A percentile compares a stretch with the other conserved stretches of the same genome.
phyloP scores from a whole-genome alignment of 768 basidiomycete genomes.

The Suillus sp. region DNA sequence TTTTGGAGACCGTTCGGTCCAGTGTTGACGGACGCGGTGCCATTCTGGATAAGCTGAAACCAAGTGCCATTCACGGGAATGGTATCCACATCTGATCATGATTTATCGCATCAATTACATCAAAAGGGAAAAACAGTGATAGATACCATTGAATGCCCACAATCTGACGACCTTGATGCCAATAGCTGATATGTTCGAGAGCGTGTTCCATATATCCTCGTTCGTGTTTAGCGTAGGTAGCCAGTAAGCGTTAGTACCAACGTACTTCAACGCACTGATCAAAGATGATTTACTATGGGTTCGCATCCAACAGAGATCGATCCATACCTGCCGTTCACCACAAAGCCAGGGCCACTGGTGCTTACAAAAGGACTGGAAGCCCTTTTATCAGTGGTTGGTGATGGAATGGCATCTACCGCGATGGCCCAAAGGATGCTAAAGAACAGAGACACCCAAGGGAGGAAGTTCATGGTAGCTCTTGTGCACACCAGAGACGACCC shows the following conservation, averaged over 20 bases:
- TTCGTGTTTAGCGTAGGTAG: conserved; percentile 53
- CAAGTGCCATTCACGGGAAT: conserved; percentile 60
- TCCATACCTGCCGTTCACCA: conserved; percentile 54
- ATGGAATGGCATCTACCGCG: conserved; percentile 32
- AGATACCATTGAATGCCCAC: conserved; percentile 72
- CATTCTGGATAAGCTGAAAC: conserved; percentile 63
- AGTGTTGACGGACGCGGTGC: conserved; percentile 54
- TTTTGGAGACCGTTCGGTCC: conserved; percentile 65
- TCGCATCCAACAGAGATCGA: not conserved
- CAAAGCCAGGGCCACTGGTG: conserved; percentile 46
- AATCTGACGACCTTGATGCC: conserved; percentile 63
- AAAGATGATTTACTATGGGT: conserved; percentile 31
- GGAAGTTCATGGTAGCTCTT: conserved; percentile 37
- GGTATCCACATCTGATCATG: conserved; percentile 48
- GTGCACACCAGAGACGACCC: conserved; percentile 9
- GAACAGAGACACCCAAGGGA: conserved; percentile 32
- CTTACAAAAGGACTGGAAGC: conserved; percentile 45
- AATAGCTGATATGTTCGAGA: conserved; percentile 56
- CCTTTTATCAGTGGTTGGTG: conserved; percentile 35
- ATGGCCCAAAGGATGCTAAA: conserved; percentile 35
- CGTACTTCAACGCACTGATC: conserved; percentile 41
- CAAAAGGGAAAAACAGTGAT: not conserved
- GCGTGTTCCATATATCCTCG: conserved; percentile 57
- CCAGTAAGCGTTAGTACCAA: conserved; percentile 73
- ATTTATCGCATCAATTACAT: conserved; percentile 14